Percentiles rank a stretch among this genome's conserved stretches.
These are phyloP conservation scores for Aspergillus viridinutans DNA, from an alignment of 2,329 filamentous ascomycete species.

Conservation along the genomic window DNA sequence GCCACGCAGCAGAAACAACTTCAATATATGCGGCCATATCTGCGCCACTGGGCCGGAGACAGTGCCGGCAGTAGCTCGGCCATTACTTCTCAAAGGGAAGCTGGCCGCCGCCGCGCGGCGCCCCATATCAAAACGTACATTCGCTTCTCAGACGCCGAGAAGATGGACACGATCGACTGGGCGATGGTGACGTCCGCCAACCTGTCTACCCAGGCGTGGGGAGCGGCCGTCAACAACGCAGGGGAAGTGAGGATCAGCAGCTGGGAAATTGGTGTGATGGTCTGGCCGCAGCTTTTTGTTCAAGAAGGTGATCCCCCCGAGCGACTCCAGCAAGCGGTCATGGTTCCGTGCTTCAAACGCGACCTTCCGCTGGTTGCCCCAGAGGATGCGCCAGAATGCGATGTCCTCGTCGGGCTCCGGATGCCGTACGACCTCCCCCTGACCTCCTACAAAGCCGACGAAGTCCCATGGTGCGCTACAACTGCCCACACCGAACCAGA, in stretches of 20 bases:
- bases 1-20: slow-evolving; percentile 69
- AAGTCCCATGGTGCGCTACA: slow-evolving; percentile 75
- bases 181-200: slow-evolving; percentile 88
- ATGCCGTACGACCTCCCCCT: slow-evolving; percentile 82
- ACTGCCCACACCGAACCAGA: slow-evolving; percentile 55
- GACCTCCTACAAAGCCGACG: slow-evolving; percentile 56
- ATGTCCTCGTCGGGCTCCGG: slow-evolving; percentile 61
- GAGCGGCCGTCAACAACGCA: slow-evolving; percentile 54
- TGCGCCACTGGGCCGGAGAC: slow-evolving; percentile 74
- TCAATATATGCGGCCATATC: slow-evolving; percentile 62
- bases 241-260: slow-evolving; percentile 69
- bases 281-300: slow-evolving; percentile 65
- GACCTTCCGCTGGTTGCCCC: slow-evolving; percentile 44
- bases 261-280: slow-evolving; percentile 77
- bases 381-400: slow-evolving; percentile 10
- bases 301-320: slow-evolving; percentile 9
- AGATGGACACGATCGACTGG: slow-evolving; percentile 64
- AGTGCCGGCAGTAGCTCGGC: not conserved
- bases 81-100: slow-evolving; percentile 35
- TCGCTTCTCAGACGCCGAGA: slow-evolving; percentile 48
- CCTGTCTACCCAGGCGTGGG: slow-evolving; percentile 85
- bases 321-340: slow-evolving; percentile 39
- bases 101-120: slow-evolving; percentile 64
- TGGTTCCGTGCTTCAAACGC: slow-evolving; percentile 65
- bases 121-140: slow-evolving; percentile 91